Conservation (phyloP, 129 eudicot genomes). For the Sambucus nigra region DNA sequence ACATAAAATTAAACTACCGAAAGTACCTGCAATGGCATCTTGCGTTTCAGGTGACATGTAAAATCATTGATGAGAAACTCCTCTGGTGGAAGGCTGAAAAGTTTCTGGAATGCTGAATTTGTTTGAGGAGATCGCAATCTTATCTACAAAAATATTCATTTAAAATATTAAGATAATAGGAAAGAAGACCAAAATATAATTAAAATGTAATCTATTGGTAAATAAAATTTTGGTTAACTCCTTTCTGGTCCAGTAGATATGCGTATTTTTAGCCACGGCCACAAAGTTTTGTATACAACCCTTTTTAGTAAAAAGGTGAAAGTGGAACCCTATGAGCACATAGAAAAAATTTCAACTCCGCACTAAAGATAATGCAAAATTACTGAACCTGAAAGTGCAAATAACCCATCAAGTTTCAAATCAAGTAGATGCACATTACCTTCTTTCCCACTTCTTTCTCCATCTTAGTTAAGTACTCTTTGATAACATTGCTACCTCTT, state of each 20-base stretch:
- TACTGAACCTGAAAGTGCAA: no score
- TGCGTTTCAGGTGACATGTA: constrained; percentile 88
- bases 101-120: constrained; percentile 93
- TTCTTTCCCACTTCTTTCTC: constrained; percentile 98
- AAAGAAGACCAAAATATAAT: not conserved
- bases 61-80: constrained; percentile 95
- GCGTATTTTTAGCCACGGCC: no score
- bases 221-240: no score
- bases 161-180: not conserved
- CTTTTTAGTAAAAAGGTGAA: no score
- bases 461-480: constrained; percentile 81
- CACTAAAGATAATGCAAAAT: no score
- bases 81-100: constrained; percentile 87
- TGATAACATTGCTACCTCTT: constrained; percentile 68
- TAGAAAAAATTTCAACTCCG: no score
- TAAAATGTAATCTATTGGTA: not conserved
- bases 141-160: constrained; percentile 35
- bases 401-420: not conserved
- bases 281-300: no score
- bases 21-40: constrained; percentile 84
- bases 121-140: constrained; percentile 85
- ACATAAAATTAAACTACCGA: constrained; percentile 6
- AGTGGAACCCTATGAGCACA: no score
- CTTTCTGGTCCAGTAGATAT: no score
- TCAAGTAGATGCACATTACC: constrained; percentile 28